Percentiles rank a stretch among this genome's conserved stretches.
Evolutionary conservation across 2,329 filamentous ascomycete species (phyloP).

Genomic region (Cladosporium cucumerinum): DNA sequence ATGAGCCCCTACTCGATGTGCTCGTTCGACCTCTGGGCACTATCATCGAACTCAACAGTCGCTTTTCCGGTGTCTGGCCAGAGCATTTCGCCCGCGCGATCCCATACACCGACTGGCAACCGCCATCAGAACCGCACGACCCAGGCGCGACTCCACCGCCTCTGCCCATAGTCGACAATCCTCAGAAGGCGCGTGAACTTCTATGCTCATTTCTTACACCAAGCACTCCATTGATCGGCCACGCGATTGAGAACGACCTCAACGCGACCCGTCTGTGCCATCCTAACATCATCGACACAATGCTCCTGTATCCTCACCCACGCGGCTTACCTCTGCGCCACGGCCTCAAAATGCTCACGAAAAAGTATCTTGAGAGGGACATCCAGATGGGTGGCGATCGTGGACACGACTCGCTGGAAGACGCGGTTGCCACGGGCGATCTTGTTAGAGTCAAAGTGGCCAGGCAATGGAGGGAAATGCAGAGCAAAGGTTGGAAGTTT

Average conservation of each 20-base stretch:
- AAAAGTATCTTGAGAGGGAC: slow-evolving; percentile 64
- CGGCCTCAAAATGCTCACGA: slow-evolving; percentile 71
- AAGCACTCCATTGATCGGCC: slow-evolving; percentile 79
- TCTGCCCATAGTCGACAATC: slow-evolving; percentile 73
- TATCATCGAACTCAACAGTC: slow-evolving; percentile 84
- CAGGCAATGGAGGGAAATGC: slow-evolving; percentile 7
- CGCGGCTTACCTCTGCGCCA: slow-evolving; percentile 73
- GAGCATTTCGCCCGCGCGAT: slow-evolving; percentile 71
- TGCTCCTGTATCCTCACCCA: slow-evolving; percentile 76
- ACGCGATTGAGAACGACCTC: slow-evolving; percentile 93
- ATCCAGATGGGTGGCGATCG: slow-evolving; percentile 68
- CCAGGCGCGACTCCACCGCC: not conserved
- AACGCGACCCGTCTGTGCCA: slow-evolving; percentile 83
- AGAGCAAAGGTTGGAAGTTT: slow-evolving; percentile 1
- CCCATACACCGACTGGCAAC: slow-evolving; percentile 44
- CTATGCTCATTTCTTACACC: slow-evolving; percentile 74
- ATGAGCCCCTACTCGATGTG: slow-evolving; percentile 73
- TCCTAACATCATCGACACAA: slow-evolving; percentile 78
- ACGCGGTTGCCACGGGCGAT: slow-evolving; percentile 84
- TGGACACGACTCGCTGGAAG: slow-evolving; percentile 91
- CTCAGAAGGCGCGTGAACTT: slow-evolving; percentile 68
- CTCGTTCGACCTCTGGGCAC: slow-evolving; percentile 81
- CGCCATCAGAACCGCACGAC: not conserved
- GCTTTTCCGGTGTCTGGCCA: slow-evolving; percentile 81
- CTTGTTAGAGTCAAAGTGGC: slow-evolving; percentile 68